A percentile compares a stretch with the other conserved stretches of the same genome.
Evolutionary conservation across 805 yeast species (phyloP).

Genomic region (Kregervanrija pseudodelftensis): DNA sequence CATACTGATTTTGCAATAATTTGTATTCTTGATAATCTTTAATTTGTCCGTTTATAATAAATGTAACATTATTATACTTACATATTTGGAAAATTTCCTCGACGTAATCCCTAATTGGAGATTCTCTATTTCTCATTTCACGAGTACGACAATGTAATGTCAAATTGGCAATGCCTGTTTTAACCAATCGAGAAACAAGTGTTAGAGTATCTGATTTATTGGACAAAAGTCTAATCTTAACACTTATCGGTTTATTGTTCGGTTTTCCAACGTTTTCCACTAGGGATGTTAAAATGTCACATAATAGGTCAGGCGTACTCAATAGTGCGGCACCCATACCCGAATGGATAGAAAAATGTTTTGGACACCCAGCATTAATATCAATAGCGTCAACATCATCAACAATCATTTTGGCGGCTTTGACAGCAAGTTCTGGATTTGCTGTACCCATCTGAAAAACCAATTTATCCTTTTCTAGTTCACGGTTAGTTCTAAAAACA

Average conservation of each 20-base stretch:
- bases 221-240: constrained; percentile 78
- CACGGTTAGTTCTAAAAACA: constrained; percentile 63
- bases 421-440: constrained; percentile 74
- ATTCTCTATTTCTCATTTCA: constrained; percentile 81
- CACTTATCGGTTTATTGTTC: constrained; percentile 72
- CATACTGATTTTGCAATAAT: constrained; percentile 43
- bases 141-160: constrained; percentile 91
- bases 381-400: constrained; percentile 89
- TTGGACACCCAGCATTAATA: constrained; percentile 95
- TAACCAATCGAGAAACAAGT: constrained; percentile 49
- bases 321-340: constrained; percentile 98
- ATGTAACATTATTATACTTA: constrained; percentile 52
- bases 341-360: constrained; percentile 86
- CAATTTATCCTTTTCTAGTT: constrained; percentile 53
- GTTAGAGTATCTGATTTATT: constrained; percentile 51
- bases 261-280: constrained; percentile 81
- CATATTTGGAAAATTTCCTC: constrained; percentile 57
- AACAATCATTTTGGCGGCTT: constrained; percentile 78
- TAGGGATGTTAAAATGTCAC: constrained; percentile 56
- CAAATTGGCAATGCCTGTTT: constrained; percentile 78
- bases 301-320: constrained; percentile 71
- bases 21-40: constrained; percentile 45
- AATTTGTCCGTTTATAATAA: constrained; percentile 80
- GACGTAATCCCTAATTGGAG: constrained; percentile 68
- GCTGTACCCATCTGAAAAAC: constrained; percentile 92